Base-by-base conservation (phyloP, 257 asterid species). In the Solanum bukasovii region DNA sequence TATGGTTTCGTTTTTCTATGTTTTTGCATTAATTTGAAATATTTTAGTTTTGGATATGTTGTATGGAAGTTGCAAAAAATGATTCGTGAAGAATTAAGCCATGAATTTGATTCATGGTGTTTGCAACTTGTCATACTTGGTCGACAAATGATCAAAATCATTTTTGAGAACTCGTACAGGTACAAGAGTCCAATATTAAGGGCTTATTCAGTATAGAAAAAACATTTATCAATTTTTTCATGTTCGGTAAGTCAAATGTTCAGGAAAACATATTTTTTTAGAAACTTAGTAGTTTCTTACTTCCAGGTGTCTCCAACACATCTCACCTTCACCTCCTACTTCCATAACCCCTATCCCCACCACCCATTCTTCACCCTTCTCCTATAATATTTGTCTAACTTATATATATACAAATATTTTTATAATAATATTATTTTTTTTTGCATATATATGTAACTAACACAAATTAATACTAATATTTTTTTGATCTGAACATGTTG, bases 211-310 rank as follows among this genome's bases (percentile, higher is more conserved):
- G 1, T 71, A 14, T 13, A 9, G 3, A 21, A 20, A 4, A 12
- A 67, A 67, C 0, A 67, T 27, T 65, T 13, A 12, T 27, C 4
- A 5, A 5, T 18, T 27, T 25, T 68, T 0, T 27, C 14, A 5
- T 9, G 0, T 10, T 5, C 4, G 23, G 0, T 29, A 3, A 33
- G 23, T 70, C 4, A 29, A 29, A 68, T 27, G 0, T 70, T 27
- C 0, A 1, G 9, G 0, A 67, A 63, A 12, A 27, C 1, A 2
- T 27, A 1, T 25, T 12, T 67, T 12, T 13, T 4, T 0, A 68
- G 7, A 25, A 68, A 13, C 4, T 3, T 5, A 7, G 4, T 59
- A 59, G 27, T 21, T 59, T 59, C 37, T 56, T 56, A 56, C 65
- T 56, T 56, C n/a, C 63, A 56, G 2, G 4, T 3, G n/a, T 3